Conservation (phyloP, 371 early-diverging fungal species). For the Apophysomyces trapeziformis region DNA sequence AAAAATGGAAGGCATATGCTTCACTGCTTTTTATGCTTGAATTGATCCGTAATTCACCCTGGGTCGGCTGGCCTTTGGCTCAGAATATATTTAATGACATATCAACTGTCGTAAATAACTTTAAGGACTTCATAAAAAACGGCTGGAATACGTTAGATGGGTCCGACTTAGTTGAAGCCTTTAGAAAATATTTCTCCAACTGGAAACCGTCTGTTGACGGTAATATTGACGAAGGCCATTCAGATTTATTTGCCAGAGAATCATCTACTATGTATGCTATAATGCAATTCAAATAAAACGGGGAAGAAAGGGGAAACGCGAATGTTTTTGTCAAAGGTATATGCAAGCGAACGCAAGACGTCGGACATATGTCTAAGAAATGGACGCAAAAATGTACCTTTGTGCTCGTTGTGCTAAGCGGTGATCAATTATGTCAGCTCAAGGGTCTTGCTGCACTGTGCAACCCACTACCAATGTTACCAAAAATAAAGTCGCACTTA, state of each 20-base stretch:
- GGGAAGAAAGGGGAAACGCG: too few relatives aligned
- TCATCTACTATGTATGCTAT: conserved; percentile 28
- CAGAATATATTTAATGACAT: conserved; percentile 5
- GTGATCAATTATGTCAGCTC: too few relatives aligned
- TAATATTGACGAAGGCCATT: conserved; percentile 13
- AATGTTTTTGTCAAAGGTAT: too few relatives aligned
- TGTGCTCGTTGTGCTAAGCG: too few relatives aligned
- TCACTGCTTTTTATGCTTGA: conserved; percentile 21
- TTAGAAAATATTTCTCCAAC: conserved; percentile 21
- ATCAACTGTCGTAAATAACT: conserved; percentile 11
- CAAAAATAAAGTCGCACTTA: too few relatives aligned
- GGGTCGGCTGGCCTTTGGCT: conserved; percentile 11
- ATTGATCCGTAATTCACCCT: conserved; percentile 10
- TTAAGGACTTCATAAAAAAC: conserved; percentile 18
- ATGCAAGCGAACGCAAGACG: too few relatives aligned
- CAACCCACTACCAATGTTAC: too few relatives aligned
- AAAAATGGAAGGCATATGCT: conserved; percentile 31
- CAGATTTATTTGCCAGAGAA: conserved; percentile 23
- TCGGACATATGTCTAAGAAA: too few relatives aligned
- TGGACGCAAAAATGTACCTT: too few relatives aligned
- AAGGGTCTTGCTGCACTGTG: too few relatives aligned
- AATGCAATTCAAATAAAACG: conserved; percentile 10
- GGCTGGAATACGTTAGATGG: conserved; percentile 20
- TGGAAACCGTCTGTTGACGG: conserved; percentile 27
- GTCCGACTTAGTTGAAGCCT: conserved; percentile 6